A percentile compares a stretch with the other conserved stretches of the same genome.
phyloP scores from a whole-genome alignment of 345 rosid species.

The Trapa incisa region DNA sequence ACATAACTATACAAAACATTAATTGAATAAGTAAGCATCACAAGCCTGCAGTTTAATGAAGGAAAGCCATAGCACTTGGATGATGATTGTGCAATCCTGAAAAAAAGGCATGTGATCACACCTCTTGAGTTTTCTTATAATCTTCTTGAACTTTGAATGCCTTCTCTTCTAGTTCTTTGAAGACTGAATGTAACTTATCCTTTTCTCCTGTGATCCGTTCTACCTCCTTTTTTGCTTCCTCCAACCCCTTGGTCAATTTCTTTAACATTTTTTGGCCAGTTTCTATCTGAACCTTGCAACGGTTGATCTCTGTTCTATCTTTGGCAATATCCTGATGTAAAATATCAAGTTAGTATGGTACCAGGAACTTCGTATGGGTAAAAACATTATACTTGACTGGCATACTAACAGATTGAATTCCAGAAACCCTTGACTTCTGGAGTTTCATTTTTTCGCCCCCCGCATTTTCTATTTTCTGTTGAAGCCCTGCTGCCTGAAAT shows the following conservation, averaged over 20 bases:
- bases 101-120: slow-evolving; percentile 7
- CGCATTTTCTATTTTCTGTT: slow-evolving; percentile 75
- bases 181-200: slow-evolving; percentile 46
- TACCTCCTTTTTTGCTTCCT: slow-evolving; percentile 66
- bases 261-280: slow-evolving; percentile 74
- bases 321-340: slow-evolving; percentile 68
- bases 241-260: slow-evolving; percentile 76
- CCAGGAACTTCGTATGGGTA: not conserved
- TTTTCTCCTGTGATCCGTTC: slow-evolving; percentile 54
- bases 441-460: slow-evolving; percentile 72
- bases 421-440: slow-evolving; percentile 71
- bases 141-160: slow-evolving; percentile 84
- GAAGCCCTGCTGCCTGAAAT: slow-evolving; percentile 64
- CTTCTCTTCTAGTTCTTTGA: slow-evolving; percentile 64
- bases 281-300: slow-evolving; percentile 82
- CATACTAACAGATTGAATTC: slow-evolving; percentile 72
- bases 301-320: slow-evolving; percentile 70
- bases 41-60: not conserved
- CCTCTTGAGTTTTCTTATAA: slow-evolving; percentile 67
- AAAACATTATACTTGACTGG: not conserved
- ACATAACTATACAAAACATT: no score
- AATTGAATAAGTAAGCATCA: not conserved
- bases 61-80: not conserved
- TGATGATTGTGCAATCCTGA: not conserved
- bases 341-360: not conserved